phyloP scores from a whole-genome alignment of 164 flowering plant species.

The Tetrastigma voinierianum region DNA sequence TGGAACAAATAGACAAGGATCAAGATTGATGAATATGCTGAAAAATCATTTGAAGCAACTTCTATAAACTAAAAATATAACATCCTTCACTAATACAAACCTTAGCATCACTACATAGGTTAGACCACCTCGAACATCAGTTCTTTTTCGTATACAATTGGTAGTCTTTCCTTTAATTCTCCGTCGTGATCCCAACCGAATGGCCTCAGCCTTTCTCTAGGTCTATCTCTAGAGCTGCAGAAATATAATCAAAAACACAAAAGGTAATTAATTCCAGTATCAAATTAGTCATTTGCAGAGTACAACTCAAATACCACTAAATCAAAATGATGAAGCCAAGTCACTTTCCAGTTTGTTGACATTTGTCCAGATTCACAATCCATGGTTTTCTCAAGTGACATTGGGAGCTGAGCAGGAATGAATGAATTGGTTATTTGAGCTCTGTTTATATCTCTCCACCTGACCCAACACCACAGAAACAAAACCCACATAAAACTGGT shows the following conservation, averaged over 20 bases:
- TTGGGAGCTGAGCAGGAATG: slow-evolving; percentile 28
- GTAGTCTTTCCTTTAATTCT: too few species aligned
- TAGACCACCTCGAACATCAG: neutral
- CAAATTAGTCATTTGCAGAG: neutral
- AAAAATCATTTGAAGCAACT: too few species aligned
- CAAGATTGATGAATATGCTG: too few species aligned
- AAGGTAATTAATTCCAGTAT: slow-evolving; percentile 5
- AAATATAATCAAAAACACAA: slow-evolving; percentile 4
- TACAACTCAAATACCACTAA: neutral
- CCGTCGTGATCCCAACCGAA: slow-evolving; percentile 88
- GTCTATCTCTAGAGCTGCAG: slow-evolving; percentile 68
- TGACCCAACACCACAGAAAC: slow-evolving; percentile 92
- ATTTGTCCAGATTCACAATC: slow-evolving; percentile 30
- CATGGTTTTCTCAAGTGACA: slow-evolving; percentile 28
- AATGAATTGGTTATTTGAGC: slow-evolving; percentile 33
- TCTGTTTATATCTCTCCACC: slow-evolving; percentile 61
- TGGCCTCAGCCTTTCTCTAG: slow-evolving; percentile 82
- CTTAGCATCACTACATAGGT: too few species aligned
- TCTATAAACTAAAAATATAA: too few species aligned
- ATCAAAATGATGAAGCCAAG: slow-evolving; percentile 2
- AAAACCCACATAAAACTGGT: slow-evolving; percentile 69
- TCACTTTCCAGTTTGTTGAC: slow-evolving; percentile 47
- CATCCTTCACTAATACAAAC: too few species aligned
- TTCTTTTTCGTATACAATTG: neutral
- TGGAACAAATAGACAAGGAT: too few species aligned